Percentiles rank a stretch among this genome's conserved stretches.
phyloP scores from a whole-genome alignment of 1,139 yeast species.

The Pichia sp. region DNA sequence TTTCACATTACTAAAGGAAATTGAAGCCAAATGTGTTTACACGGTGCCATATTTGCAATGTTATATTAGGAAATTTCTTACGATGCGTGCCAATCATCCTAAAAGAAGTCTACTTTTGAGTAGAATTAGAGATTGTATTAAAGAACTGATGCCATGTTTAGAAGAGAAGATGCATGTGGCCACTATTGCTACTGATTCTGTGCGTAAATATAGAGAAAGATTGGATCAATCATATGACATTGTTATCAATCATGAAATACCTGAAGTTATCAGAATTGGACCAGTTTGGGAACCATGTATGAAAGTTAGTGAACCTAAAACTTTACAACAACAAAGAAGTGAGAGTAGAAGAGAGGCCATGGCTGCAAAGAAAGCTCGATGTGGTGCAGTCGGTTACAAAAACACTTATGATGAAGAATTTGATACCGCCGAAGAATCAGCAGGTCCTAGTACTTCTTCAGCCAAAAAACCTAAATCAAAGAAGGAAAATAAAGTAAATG shows the following conservation, averaged over 20 bases:
- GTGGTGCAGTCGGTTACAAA: conserved; percentile 32
- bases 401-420: conserved; percentile 8
- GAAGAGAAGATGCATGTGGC: conserved; percentile 99
- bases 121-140: conserved; percentile 35
- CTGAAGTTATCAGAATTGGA: conserved; percentile 59
- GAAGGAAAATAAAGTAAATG: too few species aligned
- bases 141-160: conserved; percentile 81
- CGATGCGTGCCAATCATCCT: conserved; percentile 31
- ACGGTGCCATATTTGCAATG: conserved; percentile 60
- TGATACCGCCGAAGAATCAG: conserved; percentile 16
- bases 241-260: conserved; percentile 64
- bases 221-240: conserved; percentile 76
- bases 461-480: neutral
- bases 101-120: conserved; percentile 27
- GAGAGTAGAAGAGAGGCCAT: conserved; percentile 87
- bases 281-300: conserved; percentile 88
- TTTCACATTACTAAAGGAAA: conserved; percentile 82
- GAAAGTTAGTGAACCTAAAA: conserved; percentile 44
- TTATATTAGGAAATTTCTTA: conserved; percentile 50
- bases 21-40: conserved; percentile 86
- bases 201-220: conserved; percentile 59
- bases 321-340: conserved; percentile 63
- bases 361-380: conserved; percentile 68
- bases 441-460: conserved; percentile 6
- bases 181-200: conserved; percentile 76